Evolutionary conservation across 345 rosid species (phyloP), one percentile per base, ranked within the genome.

Genomic region (Rhodamnia argentea): DNA sequence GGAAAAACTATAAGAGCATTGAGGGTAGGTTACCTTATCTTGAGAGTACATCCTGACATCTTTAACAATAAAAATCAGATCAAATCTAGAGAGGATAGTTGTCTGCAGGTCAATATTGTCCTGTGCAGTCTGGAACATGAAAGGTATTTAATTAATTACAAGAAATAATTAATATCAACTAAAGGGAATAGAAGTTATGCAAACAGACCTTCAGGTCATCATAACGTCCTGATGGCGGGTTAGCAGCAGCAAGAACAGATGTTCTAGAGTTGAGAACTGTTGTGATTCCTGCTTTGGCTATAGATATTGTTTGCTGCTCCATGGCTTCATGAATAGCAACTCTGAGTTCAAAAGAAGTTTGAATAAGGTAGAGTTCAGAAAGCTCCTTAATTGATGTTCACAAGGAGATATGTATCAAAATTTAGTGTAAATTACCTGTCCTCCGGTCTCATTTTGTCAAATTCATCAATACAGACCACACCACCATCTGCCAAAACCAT

Each of bases 401-500:
- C 75, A 23, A 62, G 85, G 59, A 84, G 23, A 47, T 18, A 53
- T 11, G 56, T 58, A 51, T 60, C 56, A 15, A 26, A 52, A 76
- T 44, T 81, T 37, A 20, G 37, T 4, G 53, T 18, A 27, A 85
- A 26, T 86, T 94, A 95, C 99, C 99, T 94, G 87, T 97, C 99
- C 90, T 97, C 99, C 5, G 99, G 95, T 90, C 98, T 95, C 99
- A 97, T 97, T 92, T 97, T 97, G 92, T 97, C 98, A 85, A 97
- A 97, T 91, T 96, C 99, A 74, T 96, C 99, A 82, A 97, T 97
- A 88, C 99, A 97, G 53, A 96, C 99, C 87, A 97, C 99, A 62
- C 99, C 99, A 82, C 99, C 99, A 90, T 97, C 99, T 50, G 96
- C 99, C 93, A 97, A 92, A 89, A 97, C 99, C 99, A 97, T 97